Percentiles rank a stretch among this genome's conserved stretches.
These are phyloP conservation scores for Lachancea dasiensis DNA, from an alignment of 805 yeast species.

Conservation along the genomic window DNA sequence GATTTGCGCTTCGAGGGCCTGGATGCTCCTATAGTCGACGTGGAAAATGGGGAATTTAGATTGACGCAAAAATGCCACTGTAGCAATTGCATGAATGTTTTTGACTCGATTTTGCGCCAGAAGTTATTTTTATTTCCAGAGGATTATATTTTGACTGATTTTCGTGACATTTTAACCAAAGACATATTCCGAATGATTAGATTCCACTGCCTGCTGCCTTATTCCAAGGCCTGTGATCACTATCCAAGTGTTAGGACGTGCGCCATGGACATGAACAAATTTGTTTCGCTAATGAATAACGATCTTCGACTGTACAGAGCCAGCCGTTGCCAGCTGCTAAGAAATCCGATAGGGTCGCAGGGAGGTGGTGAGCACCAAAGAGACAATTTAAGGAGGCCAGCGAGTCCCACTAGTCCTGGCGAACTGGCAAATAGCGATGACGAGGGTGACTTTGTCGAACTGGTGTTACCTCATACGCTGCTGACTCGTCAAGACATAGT, in stretches of 20 bases:
- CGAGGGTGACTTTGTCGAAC: conserved; percentile 5
- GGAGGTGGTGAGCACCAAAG: background rate
- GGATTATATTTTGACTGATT: conserved; percentile 24
- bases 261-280: conserved; percentile 32
- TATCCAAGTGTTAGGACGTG: conserved; percentile 40
- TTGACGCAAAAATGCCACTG: conserved; percentile 31
- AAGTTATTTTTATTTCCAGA: conserved; percentile 32
- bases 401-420: background rate
- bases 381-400: background rate
- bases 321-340: conserved; percentile 20
- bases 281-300: conserved; percentile 27
- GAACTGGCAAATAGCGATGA: conserved; percentile 7
- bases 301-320: conserved; percentile 22
- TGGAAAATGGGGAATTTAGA: conserved; percentile 23
- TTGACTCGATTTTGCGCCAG: conserved; percentile 30
- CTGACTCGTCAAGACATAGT: conserved; percentile 30
- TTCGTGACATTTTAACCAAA: conserved; percentile 29
- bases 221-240: conserved; percentile 39
- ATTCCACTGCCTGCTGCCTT: conserved; percentile 34
- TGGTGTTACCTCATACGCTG: conserved; percentile 8
- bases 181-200: conserved; percentile 36
- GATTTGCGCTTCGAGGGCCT: conserved; percentile 36
- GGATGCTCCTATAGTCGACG: conserved; percentile 28
- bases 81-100: conserved; percentile 25
- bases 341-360: conserved; percentile 2